phyloP scores from a whole-genome alignment of 768 basidiomycete genomes.

The Lentinula raphanica region DNA sequence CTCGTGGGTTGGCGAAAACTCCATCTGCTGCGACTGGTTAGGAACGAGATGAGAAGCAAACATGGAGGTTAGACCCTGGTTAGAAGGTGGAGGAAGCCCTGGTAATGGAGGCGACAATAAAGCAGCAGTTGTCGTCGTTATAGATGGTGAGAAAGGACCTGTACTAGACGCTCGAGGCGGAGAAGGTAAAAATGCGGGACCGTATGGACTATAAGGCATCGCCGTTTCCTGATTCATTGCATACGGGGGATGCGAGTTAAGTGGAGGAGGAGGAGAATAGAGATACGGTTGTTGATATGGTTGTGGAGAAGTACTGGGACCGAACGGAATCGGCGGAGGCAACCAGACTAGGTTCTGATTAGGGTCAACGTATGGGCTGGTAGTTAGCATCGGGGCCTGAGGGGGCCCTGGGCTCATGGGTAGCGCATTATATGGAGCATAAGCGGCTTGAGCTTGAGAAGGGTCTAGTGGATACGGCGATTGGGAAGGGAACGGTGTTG shows the following conservation, averaged over 20 bases:
- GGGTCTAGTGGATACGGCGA: neutral
- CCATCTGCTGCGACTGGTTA: neutral
- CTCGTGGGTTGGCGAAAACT: neutral
- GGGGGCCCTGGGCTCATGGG: neutral
- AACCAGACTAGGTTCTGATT: conserved; percentile 6
- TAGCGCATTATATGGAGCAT: neutral
- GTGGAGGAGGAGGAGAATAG: neutral
- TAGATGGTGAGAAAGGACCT: conserved; percentile 7
- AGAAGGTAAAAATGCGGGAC: neutral
- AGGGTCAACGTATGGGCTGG: neutral
- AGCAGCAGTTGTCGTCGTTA: neutral
- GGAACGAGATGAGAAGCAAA: neutral
- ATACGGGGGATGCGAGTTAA: neutral
- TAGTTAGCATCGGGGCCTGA: neutral
- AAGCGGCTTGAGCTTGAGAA: neutral
- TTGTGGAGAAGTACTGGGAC: neutral
- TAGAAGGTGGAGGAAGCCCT: neutral
- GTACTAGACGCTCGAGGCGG: conserved; percentile 1
- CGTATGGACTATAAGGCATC: neutral
- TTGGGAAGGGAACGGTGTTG: neutral
- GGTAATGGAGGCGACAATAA: conserved; percentile 3
- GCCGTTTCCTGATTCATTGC: neutral
- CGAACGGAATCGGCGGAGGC: neutral
- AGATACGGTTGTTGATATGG: neutral
- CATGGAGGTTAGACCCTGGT: neutral